These are phyloP conservation scores for Xylaria multiplex DNA, from an alignment of 2,329 filamentous ascomycete genomes.

Conservation along the genomic window DNA sequence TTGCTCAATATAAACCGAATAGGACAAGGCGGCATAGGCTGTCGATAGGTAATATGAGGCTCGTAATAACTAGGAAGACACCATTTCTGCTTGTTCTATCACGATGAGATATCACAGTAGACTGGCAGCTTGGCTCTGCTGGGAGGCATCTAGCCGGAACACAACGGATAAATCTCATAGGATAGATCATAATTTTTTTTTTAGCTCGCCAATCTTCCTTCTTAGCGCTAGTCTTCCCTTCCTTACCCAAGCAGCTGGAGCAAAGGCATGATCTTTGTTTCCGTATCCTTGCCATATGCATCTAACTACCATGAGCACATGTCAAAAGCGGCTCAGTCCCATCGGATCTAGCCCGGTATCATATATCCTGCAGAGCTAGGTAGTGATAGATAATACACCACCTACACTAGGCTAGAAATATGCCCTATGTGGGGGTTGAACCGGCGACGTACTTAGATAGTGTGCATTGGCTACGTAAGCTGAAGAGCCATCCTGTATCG, in stretches of 20 bases:
- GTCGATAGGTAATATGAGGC: slow-evolving; percentile 20
- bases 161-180: slow-evolving; percentile 3
- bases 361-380: slow-evolving; percentile 10
- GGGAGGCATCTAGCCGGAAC: slow-evolving; percentile 18
- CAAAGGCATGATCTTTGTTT: slow-evolving; percentile 11
- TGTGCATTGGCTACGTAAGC: neutral
- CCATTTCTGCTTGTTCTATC: slow-evolving; percentile 14
- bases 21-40: slow-evolving; percentile 21
- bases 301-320: slow-evolving; percentile 12
- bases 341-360: slow-evolving; percentile 29
- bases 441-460: neutral
- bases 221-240: slow-evolving; percentile 9
- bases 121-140: slow-evolving; percentile 19
- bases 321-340: slow-evolving; percentile 24
- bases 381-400: slow-evolving; percentile 1
- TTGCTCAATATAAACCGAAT: slow-evolving; percentile 4
- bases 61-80: slow-evolving; percentile 15
- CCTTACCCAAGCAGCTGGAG: slow-evolving; percentile 26
- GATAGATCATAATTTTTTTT: slow-evolving; percentile 17
- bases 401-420: too few species aligned
- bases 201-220: slow-evolving; percentile 2
- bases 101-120: slow-evolving; percentile 18
- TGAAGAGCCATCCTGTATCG: slow-evolving; percentile 22
- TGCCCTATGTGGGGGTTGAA: slow-evolving; percentile 18
- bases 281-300: slow-evolving; percentile 15